These are phyloP conservation scores for Pseudogymnoascus sp. DNA, from an alignment of 2,329 filamentous ascomycete species.

Conservation along the genomic window DNA sequence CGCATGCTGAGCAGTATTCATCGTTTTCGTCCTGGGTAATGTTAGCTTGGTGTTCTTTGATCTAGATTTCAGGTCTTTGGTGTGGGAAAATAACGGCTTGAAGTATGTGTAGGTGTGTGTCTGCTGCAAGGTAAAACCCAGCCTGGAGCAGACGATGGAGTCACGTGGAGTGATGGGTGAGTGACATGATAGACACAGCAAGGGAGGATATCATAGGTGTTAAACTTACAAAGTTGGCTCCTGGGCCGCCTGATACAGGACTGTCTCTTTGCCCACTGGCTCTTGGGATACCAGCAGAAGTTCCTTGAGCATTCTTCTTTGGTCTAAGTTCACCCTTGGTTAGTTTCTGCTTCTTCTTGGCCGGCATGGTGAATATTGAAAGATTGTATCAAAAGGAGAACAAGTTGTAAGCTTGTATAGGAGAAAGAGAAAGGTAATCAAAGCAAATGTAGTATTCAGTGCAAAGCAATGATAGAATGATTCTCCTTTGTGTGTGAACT, in stretches of 20 bases:
- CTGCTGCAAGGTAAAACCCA: background rate
- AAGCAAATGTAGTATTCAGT: background rate
- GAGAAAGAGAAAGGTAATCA: background rate
- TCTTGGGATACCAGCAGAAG: background rate
- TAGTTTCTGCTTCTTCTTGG: background rate
- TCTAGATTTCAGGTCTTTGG: too few species aligned
- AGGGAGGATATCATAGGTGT: background rate
- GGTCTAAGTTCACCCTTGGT: background rate
- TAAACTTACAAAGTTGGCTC: background rate
- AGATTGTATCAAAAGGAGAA: background rate
- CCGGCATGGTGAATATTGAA: background rate
- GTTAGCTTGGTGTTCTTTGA: background rate
- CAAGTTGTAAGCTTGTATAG: background rate
- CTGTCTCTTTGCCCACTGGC: constrained; percentile 1
- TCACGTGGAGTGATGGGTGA: background rate
- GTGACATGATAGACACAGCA: background rate
- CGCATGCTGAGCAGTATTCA: constrained; percentile 82
- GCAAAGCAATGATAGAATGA: background rate
- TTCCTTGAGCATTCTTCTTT: background rate
- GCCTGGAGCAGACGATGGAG: background rate
- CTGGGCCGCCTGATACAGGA: background rate
- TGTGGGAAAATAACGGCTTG: constrained; percentile 16
- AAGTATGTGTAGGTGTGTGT: background rate
- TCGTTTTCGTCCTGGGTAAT: constrained; percentile 61
- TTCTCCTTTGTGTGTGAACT: background rate